These are phyloP conservation scores for Arthromyces matolae DNA, from an alignment of 768 basidiomycete genomes.

Conservation along the genomic window DNA sequence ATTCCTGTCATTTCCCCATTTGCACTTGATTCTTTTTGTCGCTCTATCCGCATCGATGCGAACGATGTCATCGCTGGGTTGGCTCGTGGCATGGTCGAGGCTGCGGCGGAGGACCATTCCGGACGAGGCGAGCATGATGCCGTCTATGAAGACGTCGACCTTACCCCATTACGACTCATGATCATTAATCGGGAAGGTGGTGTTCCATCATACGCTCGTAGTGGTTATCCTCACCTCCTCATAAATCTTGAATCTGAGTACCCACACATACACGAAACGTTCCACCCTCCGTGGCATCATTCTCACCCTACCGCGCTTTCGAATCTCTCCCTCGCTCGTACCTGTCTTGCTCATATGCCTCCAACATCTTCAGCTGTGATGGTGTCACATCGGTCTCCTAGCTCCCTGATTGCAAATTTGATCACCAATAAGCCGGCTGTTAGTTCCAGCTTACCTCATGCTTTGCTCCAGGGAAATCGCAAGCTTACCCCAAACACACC, in stretches of 20 bases:
- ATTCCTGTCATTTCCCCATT: constrained; percentile 95
- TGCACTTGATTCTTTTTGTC: constrained; percentile 86
- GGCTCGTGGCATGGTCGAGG: constrained; percentile 79
- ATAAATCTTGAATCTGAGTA: constrained; percentile 92
- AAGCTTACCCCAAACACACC: constrained; percentile 89
- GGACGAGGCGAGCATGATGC: constrained; percentile 32
- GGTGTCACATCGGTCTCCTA: constrained; percentile 95
- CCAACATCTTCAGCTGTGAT: constrained; percentile 90
- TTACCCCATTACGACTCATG: constrained; percentile 94
- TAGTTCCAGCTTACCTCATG: constrained; percentile 92
- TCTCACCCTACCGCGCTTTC: constrained; percentile 82
- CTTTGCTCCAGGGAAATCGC: constrained; percentile 82
- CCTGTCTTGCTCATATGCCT: constrained; percentile 91
- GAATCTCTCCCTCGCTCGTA: constrained; percentile 80
- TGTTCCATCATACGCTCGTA: constrained; percentile 94
- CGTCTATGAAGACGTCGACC: constrained; percentile 57
- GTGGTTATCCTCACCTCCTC: constrained; percentile 90
- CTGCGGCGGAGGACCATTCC: constrained; percentile 29
- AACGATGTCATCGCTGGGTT: constrained; percentile 89
- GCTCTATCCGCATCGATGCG: constrained; percentile 79
- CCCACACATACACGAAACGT: constrained; percentile 81
- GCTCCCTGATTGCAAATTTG: constrained; percentile 92
- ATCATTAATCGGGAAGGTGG: constrained; percentile 97
- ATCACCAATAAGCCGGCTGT: constrained; percentile 98
- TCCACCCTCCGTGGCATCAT: constrained; percentile 68